phyloP scores from a whole-genome alignment of 352 stramenopile species.

The Peronospora belbahrii region DNA sequence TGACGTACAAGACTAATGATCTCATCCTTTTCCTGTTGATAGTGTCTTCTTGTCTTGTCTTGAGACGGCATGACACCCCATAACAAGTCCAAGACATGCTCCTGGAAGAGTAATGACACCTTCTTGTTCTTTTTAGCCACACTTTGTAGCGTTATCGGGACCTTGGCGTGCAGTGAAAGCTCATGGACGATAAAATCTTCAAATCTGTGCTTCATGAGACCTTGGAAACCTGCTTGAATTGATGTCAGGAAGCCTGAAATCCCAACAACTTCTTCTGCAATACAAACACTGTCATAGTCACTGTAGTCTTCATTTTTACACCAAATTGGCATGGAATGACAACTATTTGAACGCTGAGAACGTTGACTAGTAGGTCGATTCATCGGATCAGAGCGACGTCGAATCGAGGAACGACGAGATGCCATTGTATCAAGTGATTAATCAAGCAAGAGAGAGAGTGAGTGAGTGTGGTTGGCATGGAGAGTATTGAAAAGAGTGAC shows the following conservation, averaged over 20 bases:
- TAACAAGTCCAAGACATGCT: constrained; percentile 30
- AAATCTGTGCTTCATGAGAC: constrained; percentile 75
- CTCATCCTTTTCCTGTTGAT: background rate
- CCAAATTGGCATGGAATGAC: constrained; percentile 19
- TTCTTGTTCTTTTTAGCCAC: constrained; percentile 36
- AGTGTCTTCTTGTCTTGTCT: background rate
- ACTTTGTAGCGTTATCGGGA: constrained; percentile 29
- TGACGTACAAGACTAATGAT: constrained; percentile 12
- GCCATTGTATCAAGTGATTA: too few species aligned
- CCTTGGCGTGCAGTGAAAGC: constrained; percentile 17
- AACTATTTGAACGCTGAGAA: constrained; percentile 4
- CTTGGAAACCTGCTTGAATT: constrained; percentile 40
- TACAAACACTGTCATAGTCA: constrained; percentile 49
- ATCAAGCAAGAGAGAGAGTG: too few species aligned
- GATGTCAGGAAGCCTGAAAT: constrained; percentile 44
- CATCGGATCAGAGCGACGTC: constrained; percentile 21
- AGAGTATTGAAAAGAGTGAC: constrained; percentile 2
- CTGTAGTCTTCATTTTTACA: constrained; percentile 63
- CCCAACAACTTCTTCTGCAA: constrained; percentile 53
- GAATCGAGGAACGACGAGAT: constrained; percentile 13
- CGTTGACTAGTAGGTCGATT: too few species aligned
- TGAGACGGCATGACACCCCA: constrained; percentile 3
- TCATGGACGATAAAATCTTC: constrained; percentile 85
- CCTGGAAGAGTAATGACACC: constrained; percentile 26
- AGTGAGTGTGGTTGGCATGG: background rate